Evolutionary conservation across 2,329 filamentous ascomycete species (phyloP).

Genomic region (Lithohypha guttulata): DNA sequence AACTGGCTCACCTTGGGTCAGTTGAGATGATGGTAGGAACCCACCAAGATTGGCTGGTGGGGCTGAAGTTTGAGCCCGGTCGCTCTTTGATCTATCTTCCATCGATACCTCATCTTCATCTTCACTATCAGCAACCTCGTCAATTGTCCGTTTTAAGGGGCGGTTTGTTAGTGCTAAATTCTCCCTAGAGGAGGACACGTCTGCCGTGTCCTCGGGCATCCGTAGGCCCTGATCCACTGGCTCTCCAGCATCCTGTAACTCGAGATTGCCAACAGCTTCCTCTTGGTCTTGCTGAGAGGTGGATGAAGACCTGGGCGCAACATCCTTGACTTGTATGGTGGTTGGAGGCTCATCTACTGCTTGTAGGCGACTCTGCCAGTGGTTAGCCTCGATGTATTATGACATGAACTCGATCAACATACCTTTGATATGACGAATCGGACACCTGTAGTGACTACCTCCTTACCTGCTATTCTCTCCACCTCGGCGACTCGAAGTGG

Average conservation of each 20-base stretch:
- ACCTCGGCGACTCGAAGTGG: slow-evolving; percentile 49
- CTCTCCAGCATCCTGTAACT: slow-evolving; percentile 7
- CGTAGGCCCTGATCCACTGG: slow-evolving; percentile 11
- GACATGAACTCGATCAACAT: slow-evolving; percentile 8
- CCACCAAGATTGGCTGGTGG: not conserved
- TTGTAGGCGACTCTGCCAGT: slow-evolving; percentile 1
- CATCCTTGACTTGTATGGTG: too few relatives aligned
- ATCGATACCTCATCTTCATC: slow-evolving; percentile 28
- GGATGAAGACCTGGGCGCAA: too few relatives aligned
- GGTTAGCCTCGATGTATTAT: not conserved
- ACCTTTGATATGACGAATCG: slow-evolving; percentile 33
- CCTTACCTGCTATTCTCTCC: slow-evolving; percentile 52
- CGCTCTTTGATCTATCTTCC: not conserved
- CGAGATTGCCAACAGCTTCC: slow-evolving; percentile 5
- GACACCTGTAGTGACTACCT: slow-evolving; percentile 26
- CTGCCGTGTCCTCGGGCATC: slow-evolving; percentile 10
- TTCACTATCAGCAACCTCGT: slow-evolving; percentile 36
- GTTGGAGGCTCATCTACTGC: slow-evolving; percentile 1
- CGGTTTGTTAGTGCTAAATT: slow-evolving; percentile 15
- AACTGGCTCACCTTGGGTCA: not conserved
- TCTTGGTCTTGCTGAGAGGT: slow-evolving; percentile 5
- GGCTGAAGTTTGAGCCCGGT: not conserved
- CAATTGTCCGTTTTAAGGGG: slow-evolving; percentile 33
- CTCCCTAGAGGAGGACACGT: slow-evolving; percentile 1
- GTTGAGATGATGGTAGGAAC: slow-evolving; percentile 7